These are phyloP conservation scores for Brachypodium distachyon DNA, from an alignment of 202 grass and related monocot genomes.

Conservation along the genomic window DNA sequence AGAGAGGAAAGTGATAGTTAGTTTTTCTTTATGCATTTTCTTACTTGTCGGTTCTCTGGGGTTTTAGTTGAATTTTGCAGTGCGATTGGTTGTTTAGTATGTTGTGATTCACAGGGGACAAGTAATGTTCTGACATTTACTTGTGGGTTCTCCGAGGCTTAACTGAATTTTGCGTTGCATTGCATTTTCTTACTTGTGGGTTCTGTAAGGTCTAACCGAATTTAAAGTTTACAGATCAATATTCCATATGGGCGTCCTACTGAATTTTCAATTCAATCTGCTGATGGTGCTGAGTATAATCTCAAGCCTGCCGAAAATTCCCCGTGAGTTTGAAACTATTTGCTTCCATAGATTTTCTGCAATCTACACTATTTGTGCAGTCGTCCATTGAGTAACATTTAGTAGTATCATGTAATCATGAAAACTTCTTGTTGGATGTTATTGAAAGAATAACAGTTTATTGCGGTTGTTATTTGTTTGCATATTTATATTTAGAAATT, in stretches of 20 bases:
- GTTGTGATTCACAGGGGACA: not conserved
- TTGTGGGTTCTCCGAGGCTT: too few relatives aligned
- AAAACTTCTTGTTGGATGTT: not conserved
- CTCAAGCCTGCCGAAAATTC: conserved; percentile 53
- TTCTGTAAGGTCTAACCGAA: too few relatives aligned
- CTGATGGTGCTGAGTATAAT: conserved; percentile 45
- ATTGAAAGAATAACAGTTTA: not conserved
- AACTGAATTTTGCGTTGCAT: too few relatives aligned
- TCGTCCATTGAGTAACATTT: not conserved
- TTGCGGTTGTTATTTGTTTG: not conserved
- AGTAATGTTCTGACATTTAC: conserved; percentile 13
- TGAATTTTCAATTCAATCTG: conserved; percentile 52
- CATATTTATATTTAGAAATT: not conserved
- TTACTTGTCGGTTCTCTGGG: not conserved
- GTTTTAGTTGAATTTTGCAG: not conserved
- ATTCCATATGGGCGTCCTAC: too few relatives aligned
- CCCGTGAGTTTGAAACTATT: conserved; percentile 44
- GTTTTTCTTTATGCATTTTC: not conserved
- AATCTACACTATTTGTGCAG: not conserved
- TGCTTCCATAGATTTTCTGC: conserved; percentile 2
- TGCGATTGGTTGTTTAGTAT: not conserved
- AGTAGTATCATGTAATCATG: not conserved
- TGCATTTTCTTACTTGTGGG: too few relatives aligned
- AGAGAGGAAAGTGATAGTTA: not conserved
- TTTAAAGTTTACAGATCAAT: too few relatives aligned